Percentiles rank a stretch among this genome's conserved stretches.
phyloP scores from a whole-genome alignment of 345 rosid species.

The Eucalyptus erythrocorys region DNA sequence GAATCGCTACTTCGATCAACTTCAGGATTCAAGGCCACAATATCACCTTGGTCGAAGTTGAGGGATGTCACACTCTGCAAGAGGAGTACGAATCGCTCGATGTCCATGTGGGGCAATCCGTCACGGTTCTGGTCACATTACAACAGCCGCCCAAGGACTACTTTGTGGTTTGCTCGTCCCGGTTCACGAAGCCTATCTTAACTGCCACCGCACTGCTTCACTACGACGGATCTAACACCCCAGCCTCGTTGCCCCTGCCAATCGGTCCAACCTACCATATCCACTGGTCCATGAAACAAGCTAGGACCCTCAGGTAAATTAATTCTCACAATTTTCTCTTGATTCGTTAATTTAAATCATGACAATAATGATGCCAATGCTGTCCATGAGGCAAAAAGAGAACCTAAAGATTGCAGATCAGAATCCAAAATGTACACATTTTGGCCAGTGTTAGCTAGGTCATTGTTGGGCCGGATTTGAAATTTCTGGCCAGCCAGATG shows the following conservation, averaged over 20 bases:
- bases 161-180: slow-evolving; percentile 65
- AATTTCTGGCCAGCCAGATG: background rate
- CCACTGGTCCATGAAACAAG: slow-evolving; percentile 85
- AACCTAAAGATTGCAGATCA: background rate
- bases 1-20: slow-evolving; percentile 54
- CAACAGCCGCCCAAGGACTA: slow-evolving; percentile 55
- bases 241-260: slow-evolving; percentile 54
- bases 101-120: slow-evolving; percentile 82
- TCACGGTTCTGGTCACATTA: slow-evolving; percentile 57
- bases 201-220: slow-evolving; percentile 46
- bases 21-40: slow-evolving; percentile 79
- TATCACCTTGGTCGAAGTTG: slow-evolving; percentile 73
- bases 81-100: slow-evolving; percentile 68
- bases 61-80: slow-evolving; percentile 83
- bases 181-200: slow-evolving; percentile 31
- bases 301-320: slow-evolving; percentile 60
- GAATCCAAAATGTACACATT: background rate
- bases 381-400: background rate
- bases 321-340: background rate
- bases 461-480: background rate
- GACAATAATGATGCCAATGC: background rate
- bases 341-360: background rate
- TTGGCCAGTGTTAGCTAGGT: background rate
- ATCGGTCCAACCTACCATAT: slow-evolving; percentile 32
- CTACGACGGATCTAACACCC: slow-evolving; percentile 44